Conservation (phyloP, 2,329 filamentous ascomycete genomes). For the Emergomyces africanus region DNA sequence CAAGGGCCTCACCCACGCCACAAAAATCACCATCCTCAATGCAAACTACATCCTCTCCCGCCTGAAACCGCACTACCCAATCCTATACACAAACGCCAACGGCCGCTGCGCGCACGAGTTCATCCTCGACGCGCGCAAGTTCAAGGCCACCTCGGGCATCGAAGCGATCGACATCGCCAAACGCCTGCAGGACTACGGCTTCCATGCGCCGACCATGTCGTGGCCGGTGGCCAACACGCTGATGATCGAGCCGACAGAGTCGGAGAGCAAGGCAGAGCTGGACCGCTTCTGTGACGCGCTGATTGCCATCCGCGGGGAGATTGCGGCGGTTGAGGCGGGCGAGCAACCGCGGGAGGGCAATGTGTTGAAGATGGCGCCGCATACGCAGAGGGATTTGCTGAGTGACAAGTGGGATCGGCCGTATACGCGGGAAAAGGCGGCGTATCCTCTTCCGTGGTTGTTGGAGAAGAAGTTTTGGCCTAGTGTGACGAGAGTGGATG, state of each 20-base stretch:
- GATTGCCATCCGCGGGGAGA: conserved; percentile 75
- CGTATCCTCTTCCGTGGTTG: conserved; percentile 71
- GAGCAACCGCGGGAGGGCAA: conserved; percentile 62
- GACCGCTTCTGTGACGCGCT: conserved; percentile 88
- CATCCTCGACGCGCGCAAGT: conserved; percentile 77
- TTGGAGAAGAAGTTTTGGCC: conserved; percentile 99
- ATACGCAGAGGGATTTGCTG: conserved; percentile 71
- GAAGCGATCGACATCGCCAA: conserved; percentile 95
- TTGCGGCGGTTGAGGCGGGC: conserved; percentile 69
- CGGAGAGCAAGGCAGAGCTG: conserved; percentile 80
- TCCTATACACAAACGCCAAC: conserved; percentile 84
- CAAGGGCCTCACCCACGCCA: conserved; percentile 72
- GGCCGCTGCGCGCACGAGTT: conserved; percentile 94
- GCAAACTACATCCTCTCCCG: conserved; percentile 92
- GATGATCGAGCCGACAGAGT: conserved; percentile 97
- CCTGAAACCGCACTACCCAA: conserved; percentile 72
- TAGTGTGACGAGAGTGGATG: conserved; percentile 70
- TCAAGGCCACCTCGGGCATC: conserved; percentile 69
- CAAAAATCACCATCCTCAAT: conserved; percentile 85
- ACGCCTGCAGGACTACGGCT: conserved; percentile 91
- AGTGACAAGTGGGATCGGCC: conserved; percentile 65
- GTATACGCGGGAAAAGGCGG: conserved; percentile 70
- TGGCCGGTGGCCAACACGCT: conserved; percentile 92
- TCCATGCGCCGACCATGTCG: conserved; percentile 94
- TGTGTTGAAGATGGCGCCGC: conserved; percentile 78